phyloP scores from a whole-genome alignment of 306 rosid species.

The Erythrophleum fordii region DNA sequence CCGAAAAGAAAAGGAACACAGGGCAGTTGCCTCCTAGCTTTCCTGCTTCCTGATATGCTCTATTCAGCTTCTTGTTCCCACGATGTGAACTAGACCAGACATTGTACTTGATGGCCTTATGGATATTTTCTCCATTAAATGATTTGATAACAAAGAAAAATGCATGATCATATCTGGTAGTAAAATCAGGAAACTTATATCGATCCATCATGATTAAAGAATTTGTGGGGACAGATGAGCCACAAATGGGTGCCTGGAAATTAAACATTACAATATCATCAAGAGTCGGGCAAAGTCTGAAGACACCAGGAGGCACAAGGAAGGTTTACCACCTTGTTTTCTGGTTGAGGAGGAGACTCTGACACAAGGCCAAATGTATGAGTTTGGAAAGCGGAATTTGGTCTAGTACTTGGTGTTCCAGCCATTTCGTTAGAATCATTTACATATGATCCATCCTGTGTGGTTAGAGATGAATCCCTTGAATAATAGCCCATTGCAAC shows the following conservation, averaged over 20 bases:
- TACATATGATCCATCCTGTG: conserved; percentile 52
- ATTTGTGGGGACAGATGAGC: background rate
- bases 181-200: conserved; percentile 70
- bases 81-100: conserved; percentile 85
- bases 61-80: conserved; percentile 71
- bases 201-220: conserved; percentile 52
- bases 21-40: conserved; percentile 68
- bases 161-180: conserved; percentile 66
- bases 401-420: conserved; percentile 48
- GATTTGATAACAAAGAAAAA: conserved; percentile 79
- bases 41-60: conserved; percentile 54
- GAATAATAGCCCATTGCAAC: conserved; percentile 51
- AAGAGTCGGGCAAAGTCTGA: too few species aligned
- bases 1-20: conserved; percentile 79
- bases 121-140: conserved; percentile 79
- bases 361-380: conserved; percentile 41
- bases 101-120: conserved; percentile 75
- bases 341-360: conserved; percentile 43
- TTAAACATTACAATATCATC: too few species aligned
- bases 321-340: conserved; percentile 53
- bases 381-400: conserved; percentile 51
- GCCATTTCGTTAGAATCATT: conserved; percentile 46
- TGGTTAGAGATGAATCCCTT: conserved; percentile 54
- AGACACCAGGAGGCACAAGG: background rate
- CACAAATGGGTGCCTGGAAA: too few species aligned